Evolutionary conservation across 2,329 filamentous ascomycete genomes (phyloP), one percentile per base, ranked within the genome.

Genomic region (Cylindrodendrum hubeiense): DNA sequence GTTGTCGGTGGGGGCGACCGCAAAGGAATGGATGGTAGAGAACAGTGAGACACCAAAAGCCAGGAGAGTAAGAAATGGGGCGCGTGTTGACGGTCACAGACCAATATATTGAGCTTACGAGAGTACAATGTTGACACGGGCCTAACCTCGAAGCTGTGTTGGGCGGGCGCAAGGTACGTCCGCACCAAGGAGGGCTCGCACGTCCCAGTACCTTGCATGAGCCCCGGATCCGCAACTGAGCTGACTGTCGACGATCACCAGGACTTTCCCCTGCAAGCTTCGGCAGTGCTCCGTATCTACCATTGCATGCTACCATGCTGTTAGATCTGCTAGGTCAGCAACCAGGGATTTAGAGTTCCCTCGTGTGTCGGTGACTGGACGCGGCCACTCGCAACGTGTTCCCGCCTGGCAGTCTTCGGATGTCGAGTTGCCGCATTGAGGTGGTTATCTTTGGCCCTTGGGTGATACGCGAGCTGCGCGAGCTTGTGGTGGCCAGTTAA

Each of bases 151-250:
- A n/a, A 8, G 17, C 17, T 7, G 37, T n/a, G 37, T 17, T 39
- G n/a, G 37, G 37, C n/a, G n/a, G 15, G 37, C 37, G n/a, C 15
- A n/a, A 8, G 15, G 7, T 39, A 17, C 37, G 37, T 9, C 37
- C 37, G 37, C 37, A n/a, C 17, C 37, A 39, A 17, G 37, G 37
- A 39, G n/a, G n/a, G n/a, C n/a, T 39, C 33, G 37, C 46, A 54
- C 26, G 50, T 34, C 52, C 33, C 43, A 19, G 50, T 21, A 59
- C 19, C n/a, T 30, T 24, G 41, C 43, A 43, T 44, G 41, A 46
- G 46, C 57, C 28, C 28, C 64, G 70, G 68, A 69, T 65, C 66
- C 65, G 68, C 63, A 71, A 49, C 39, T 56, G 50, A 64, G 62
- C 66, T 63, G 65, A 53, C 65, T 66, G 52, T 44, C 44, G 54